Percentiles rank a stretch among this genome's conserved stretches.
These are phyloP conservation scores for Penicillium cinerascens DNA, from an alignment of 495 filamentous ascomycete genomes.

Conservation along the genomic window DNA sequence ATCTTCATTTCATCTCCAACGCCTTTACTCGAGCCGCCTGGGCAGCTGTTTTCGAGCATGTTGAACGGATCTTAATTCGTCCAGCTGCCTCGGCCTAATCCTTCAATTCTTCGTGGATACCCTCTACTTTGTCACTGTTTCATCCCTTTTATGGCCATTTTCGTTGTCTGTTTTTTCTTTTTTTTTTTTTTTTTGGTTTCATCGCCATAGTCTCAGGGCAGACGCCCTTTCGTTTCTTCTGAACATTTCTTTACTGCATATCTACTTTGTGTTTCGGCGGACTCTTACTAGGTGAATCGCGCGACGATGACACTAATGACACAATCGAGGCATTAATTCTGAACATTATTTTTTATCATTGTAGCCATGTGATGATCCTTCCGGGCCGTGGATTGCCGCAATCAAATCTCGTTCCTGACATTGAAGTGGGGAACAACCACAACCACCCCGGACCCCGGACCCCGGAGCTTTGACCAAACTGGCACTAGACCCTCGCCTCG, in stretches of 20 bases:
- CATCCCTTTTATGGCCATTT: slow-evolving; percentile 7
- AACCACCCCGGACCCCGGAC: neutral
- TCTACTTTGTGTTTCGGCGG: slow-evolving; percentile 10
- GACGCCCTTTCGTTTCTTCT: slow-evolving; percentile 16
- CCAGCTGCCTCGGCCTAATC: slow-evolving; percentile 21
- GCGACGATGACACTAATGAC: slow-evolving; percentile 16
- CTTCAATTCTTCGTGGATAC: slow-evolving; percentile 31
- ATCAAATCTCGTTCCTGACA: neutral
- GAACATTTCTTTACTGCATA: slow-evolving; percentile 12
- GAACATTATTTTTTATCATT: slow-evolving; percentile 1
- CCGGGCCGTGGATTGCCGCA: neutral
- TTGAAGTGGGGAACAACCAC: neutral
- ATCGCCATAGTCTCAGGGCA: slow-evolving; percentile 13
- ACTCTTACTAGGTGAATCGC: slow-evolving; percentile 7
- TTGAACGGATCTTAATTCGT: slow-evolving; percentile 5
- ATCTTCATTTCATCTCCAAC: slow-evolving; percentile 4
- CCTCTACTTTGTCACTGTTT: slow-evolving; percentile 18
- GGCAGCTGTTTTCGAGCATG: slow-evolving; percentile 27
- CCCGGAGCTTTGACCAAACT: slow-evolving; percentile 1
- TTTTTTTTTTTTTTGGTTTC: slow-evolving; percentile 2
- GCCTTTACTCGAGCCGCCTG: slow-evolving; percentile 23
- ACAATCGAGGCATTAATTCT: slow-evolving; percentile 17
- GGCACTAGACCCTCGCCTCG: neutral
- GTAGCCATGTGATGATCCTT: neutral
- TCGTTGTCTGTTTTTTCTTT: slow-evolving; percentile 1